Percentiles rank a stretch among this genome's conserved stretches.
These are phyloP conservation scores for Pythium pyrilobum DNA, from an alignment of 352 stramenopile species.

Conservation along the genomic window DNA sequence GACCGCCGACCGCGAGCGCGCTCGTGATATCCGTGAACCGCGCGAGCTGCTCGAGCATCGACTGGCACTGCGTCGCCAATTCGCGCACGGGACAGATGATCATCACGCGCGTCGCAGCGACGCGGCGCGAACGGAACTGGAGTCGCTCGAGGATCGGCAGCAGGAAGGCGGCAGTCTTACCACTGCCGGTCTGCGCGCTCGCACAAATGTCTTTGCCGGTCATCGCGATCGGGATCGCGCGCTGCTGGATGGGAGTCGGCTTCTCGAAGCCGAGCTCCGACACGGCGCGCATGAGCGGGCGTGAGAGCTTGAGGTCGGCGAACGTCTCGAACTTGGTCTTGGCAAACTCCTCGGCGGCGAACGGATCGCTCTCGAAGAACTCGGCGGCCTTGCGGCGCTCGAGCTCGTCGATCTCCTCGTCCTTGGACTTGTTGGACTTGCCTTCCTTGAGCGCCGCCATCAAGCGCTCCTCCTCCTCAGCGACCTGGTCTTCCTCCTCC, in stretches of 20 bases:
- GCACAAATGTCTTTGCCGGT: constrained; percentile 97
- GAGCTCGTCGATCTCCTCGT: constrained; percentile 65
- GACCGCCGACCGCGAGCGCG: constrained; percentile 91
- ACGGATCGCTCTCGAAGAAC: constrained; percentile 81
- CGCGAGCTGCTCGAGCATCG: constrained; percentile 93
- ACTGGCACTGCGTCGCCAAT: constrained; percentile 94
- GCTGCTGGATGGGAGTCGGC: constrained; percentile 93
- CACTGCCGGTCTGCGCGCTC: constrained; percentile 94
- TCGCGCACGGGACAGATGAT: constrained; percentile 97
- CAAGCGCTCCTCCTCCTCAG: constrained; percentile 70
- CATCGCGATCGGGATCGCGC: constrained; percentile 92
- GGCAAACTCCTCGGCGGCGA: constrained; percentile 66
- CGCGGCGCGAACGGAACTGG: constrained; percentile 87
- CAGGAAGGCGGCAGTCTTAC: constrained; percentile 98
- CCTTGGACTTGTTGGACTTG: constrained; percentile 40
- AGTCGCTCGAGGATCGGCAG: constrained; percentile 97
- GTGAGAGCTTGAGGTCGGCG: constrained; percentile 95
- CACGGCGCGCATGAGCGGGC: constrained; percentile 95
- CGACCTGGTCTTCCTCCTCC: constrained; percentile 52
- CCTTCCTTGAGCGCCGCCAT: constrained; percentile 61
- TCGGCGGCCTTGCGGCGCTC: constrained; percentile 76
- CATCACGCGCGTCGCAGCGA: constrained; percentile 91
- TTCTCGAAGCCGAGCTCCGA: constrained; percentile 96
- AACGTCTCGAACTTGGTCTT: constrained; percentile 92
- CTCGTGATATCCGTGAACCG: constrained; percentile 95